Base-by-base conservation (phyloP, 257 asterid genomes). In the Solanum raphanifolium region DNA sequence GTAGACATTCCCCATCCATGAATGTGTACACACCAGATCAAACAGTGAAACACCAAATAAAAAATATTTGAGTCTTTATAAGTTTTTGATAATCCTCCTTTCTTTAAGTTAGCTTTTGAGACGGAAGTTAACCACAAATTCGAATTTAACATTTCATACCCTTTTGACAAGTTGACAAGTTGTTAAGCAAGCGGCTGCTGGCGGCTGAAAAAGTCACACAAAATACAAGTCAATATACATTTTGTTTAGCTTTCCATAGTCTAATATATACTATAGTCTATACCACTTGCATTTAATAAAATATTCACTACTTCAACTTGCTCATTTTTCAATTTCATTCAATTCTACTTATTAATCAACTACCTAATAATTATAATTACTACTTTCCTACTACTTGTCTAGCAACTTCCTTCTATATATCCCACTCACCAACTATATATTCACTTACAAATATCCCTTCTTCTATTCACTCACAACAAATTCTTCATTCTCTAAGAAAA, bases 331-430 rank as follows among this genome's bases (percentile, higher is more conserved):
- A 29, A 29, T 38, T 41, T 85, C 21, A 29, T 29, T 75, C 43
- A 60, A 60, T 32, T 32, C 11, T 20, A 55, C 88, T 46, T 46
- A 46, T 46, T 46, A 46, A 13, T 68, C 35, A 58, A 58, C 87
- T 71, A 81, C 86, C 89, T 76, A 78, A 38, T 76, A 78, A 38
- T 75, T 38, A 36, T 76, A 41, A 38, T 38, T 75, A 36, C 79
- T 29, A 86, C 91, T 86, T 93, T 93, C 94, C 94, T 60, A 27
- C 76, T 93, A 89, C 94, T 90, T 86, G 87, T 87, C 91, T 87
- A 90, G 98, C 94, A 95, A 90, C 95, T 92, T 94, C 98, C 94
- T 72, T 29, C 52, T 90, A 87, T 88, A 85, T 21, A 85, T 25
- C n/a, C 35, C 88, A 58, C 39, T 34, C 41, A 36, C 27, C 21